Evolutionary conservation across 495 filamentous ascomycete species (phyloP).

Genomic region (Parathielavia hyrcaniae): DNA sequence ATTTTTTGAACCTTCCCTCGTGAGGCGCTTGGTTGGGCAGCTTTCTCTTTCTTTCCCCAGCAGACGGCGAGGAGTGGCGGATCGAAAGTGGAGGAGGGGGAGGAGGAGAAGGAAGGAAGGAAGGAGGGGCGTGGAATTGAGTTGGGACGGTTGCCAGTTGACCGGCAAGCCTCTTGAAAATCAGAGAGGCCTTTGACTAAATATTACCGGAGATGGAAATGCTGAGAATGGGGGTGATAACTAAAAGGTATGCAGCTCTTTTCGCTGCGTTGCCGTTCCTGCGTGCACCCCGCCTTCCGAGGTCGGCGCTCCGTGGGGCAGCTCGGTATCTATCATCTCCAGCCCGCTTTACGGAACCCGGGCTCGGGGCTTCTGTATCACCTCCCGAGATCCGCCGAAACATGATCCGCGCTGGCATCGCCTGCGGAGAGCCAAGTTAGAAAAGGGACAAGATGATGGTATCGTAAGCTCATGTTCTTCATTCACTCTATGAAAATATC

Average conservation of each 20-base stretch:
- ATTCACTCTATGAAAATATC: slow-evolving; percentile 1
- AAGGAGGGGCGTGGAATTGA: not conserved
- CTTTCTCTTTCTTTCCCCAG: not conserved
- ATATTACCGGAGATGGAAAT: not conserved
- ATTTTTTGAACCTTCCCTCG: not conserved
- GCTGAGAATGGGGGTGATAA: not conserved
- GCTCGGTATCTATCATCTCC: not conserved
- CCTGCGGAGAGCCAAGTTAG: not conserved
- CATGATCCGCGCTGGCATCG: not conserved
- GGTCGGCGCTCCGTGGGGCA: slow-evolving; percentile 21
- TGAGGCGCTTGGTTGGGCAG: not conserved
- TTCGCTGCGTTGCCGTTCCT: slow-evolving; percentile 13
- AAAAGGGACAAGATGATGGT: not conserved
- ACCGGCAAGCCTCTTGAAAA: not conserved
- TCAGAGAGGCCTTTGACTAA: too few relatives aligned
- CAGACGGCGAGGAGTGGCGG: not conserved
- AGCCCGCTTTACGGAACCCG: slow-evolving; percentile 13
- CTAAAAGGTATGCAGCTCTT: slow-evolving; percentile 18
- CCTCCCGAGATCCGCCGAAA: slow-evolving; percentile 10
- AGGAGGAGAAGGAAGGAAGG: not conserved
- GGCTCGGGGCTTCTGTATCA: not conserved
- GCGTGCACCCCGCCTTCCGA: slow-evolving; percentile 30
- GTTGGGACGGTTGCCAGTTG: not conserved
- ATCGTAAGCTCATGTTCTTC: slow-evolving; percentile 6
- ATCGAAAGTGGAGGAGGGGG: not conserved